These are phyloP conservation scores for Lachancea sp. DNA, from an alignment of 805 yeast species.

Conservation along the genomic window DNA sequence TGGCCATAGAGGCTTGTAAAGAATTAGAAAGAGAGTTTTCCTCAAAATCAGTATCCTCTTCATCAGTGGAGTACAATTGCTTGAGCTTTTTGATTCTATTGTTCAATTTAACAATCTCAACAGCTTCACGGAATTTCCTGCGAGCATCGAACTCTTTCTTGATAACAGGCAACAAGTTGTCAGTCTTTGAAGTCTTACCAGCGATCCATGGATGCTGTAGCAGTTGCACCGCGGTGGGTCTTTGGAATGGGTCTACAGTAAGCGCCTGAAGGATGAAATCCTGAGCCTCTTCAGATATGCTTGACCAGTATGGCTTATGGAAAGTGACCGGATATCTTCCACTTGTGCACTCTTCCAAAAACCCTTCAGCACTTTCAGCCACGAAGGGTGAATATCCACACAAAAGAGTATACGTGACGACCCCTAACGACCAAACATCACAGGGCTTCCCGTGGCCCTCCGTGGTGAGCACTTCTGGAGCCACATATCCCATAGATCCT, in stretches of 20 bases:
- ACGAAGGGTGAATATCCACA: slow-evolving; percentile 92
- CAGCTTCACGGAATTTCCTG: slow-evolving; percentile 75
- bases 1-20: slow-evolving; percentile 17
- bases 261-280: slow-evolving; percentile 67
- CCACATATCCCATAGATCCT: slow-evolving; percentile 94
- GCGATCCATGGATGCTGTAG: slow-evolving; percentile 73
- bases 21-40: slow-evolving; percentile 16
- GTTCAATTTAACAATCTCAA: slow-evolving; percentile 74
- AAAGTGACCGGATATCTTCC: slow-evolving; percentile 73
- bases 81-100: slow-evolving; percentile 72
- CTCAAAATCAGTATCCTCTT: slow-evolving; percentile 33
- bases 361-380: slow-evolving; percentile 75
- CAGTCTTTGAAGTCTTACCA: slow-evolving; percentile 38
- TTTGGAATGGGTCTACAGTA: slow-evolving; percentile 54
- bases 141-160: slow-evolving; percentile 79
- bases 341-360: slow-evolving; percentile 67
- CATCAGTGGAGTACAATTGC: slow-evolving; percentile 51
- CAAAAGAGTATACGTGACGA: slow-evolving; percentile 79
- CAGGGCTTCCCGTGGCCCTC: slow-evolving; percentile 92
- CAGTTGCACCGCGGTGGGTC: slow-evolving; percentile 65
- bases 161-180: slow-evolving; percentile 76
- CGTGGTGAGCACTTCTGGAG: slow-evolving; percentile 83
- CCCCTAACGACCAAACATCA: slow-evolving; percentile 94
- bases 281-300: slow-evolving; percentile 74
- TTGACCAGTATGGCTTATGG: slow-evolving; percentile 81